A percentile compares a stretch with the other conserved stretches of the same genome.
Evolutionary conservation across 305 asterid genomes (phyloP).

Genomic region (Galium porrigens): DNA sequence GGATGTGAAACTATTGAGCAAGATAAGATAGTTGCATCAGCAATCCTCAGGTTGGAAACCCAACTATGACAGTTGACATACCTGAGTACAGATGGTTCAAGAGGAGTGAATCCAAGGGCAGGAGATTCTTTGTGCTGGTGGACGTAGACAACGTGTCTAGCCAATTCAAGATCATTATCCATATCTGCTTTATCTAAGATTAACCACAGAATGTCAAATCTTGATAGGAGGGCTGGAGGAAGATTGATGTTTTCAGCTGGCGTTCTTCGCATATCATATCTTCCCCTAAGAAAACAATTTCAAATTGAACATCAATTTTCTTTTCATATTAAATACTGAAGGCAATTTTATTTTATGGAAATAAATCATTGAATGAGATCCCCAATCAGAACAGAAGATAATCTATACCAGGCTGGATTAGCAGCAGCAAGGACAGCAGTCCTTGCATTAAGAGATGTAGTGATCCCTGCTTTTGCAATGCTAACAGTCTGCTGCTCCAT

Average conservation of each 20-base stretch:
- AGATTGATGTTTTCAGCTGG: conserved; percentile 96
- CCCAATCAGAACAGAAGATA: background rate
- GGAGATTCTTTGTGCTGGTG: conserved; percentile 92
- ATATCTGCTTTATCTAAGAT: conserved; percentile 93
- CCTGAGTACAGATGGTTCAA: conserved; percentile 91
- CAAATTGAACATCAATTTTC: background rate
- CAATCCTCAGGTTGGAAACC: background rate
- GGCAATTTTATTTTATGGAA: background rate
- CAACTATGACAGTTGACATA: conserved; percentile 17
- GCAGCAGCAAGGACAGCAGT: conserved; percentile 98
- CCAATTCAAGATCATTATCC: conserved; percentile 94
- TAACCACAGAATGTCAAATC: conserved; percentile 94
- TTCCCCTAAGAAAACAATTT: conserved; percentile 44
- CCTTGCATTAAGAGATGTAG: conserved; percentile 92
- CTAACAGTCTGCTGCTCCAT: conserved; percentile 99
- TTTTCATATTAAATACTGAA: background rate
- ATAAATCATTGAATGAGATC: background rate
- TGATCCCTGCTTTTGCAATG: conserved; percentile 96
- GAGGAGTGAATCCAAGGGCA: conserved; percentile 87
- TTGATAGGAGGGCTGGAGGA: conserved; percentile 93
- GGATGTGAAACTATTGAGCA: background rate
- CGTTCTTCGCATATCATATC: conserved; percentile 84
- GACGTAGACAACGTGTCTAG: conserved; percentile 90
- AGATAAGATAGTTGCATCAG: background rate
- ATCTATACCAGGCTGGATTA: conserved; percentile 83